A percentile compares a stretch with the other conserved stretches of the same genome.
These are phyloP conservation scores for Coniferiporia sulphurascens DNA, from an alignment of 1,284 basidiomycete genomes.

Conservation along the genomic window DNA sequence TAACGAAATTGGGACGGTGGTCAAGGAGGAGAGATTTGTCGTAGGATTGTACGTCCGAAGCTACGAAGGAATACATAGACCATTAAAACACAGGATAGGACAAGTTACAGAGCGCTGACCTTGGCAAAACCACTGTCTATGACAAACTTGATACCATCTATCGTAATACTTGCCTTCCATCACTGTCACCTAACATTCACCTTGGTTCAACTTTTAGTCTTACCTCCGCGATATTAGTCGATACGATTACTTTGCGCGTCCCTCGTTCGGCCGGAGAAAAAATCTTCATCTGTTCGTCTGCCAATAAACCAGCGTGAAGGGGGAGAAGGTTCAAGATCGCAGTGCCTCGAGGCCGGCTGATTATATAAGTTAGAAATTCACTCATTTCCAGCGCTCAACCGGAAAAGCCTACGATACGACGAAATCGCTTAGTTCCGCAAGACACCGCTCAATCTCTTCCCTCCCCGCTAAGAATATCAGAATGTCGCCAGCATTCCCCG, in stretches of 20 bases:
- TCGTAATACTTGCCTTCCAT: slow-evolving; percentile 84
- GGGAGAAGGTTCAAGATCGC: slow-evolving; percentile 66
- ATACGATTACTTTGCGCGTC: slow-evolving; percentile 84
- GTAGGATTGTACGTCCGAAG: slow-evolving; percentile 82
- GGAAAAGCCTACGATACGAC: slow-evolving; percentile 57
- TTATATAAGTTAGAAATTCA: not conserved
- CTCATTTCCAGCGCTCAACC: not conserved
- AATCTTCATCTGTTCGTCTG: slow-evolving; percentile 80
- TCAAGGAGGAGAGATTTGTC: slow-evolving; percentile 76
- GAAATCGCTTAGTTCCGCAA: slow-evolving; percentile 79
- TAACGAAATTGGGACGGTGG: slow-evolving; percentile 73
- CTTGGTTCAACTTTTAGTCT: slow-evolving; percentile 8
- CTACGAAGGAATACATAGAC: slow-evolving; percentile 34
- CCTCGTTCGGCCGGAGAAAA: slow-evolving; percentile 75
- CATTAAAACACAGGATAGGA: slow-evolving; percentile 18
- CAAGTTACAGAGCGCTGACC: slow-evolving; percentile 37
- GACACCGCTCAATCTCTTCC: slow-evolving; percentile 90
- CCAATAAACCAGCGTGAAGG: slow-evolving; percentile 84
- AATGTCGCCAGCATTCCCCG: slow-evolving; percentile 74
- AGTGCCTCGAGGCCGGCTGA: slow-evolving; percentile 62
- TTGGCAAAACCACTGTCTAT: slow-evolving; percentile 95
- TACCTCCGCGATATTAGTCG: slow-evolving; percentile 96
- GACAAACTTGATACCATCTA: slow-evolving; percentile 94
- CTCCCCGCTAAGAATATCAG: slow-evolving; percentile 94
- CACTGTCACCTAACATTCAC: not conserved